phyloP scores from a whole-genome alignment of 2,329 filamentous ascomycete species.

The Talaromyces sp. region DNA sequence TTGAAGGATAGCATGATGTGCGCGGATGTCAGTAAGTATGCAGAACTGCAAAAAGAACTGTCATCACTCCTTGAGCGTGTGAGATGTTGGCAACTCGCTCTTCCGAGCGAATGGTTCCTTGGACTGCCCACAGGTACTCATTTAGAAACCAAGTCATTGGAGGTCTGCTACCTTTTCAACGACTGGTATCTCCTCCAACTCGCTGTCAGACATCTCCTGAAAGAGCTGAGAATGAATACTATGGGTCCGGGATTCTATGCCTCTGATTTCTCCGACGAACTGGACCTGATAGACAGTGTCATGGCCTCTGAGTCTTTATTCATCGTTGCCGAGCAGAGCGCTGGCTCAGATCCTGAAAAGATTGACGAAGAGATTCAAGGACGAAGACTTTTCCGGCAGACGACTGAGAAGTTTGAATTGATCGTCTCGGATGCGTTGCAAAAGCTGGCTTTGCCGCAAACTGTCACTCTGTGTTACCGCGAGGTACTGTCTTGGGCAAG shows the following conservation, averaged over 20 bases:
- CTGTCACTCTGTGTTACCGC: neutral
- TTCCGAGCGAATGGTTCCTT: constrained; percentile 1
- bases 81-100: neutral
- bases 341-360: too few species aligned
- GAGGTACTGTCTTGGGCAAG: neutral
- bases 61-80: constrained; percentile 1
- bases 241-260: neutral
- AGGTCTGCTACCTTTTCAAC: constrained; percentile 11
- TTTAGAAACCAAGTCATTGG: neutral
- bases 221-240: neutral
- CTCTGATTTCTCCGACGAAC: neutral
- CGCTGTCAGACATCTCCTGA: constrained; percentile 1
- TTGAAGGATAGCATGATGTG: neutral
- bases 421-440: constrained; percentile 10
- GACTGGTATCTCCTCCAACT: constrained; percentile 9
- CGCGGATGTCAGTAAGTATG: neutral
- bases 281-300: constrained; percentile 8
- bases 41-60: neutral
- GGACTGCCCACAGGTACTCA: neutral
- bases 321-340: neutral
- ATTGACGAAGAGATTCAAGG: neutral
- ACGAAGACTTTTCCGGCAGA: neutral
- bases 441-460: neutral
- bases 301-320: constrained; percentile 3
- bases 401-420: neutral